Percentiles rank a stretch among this genome's conserved stretches.
Conservation (phyloP, 2,329 filamentous ascomycete species). For the Aspergillus sp. region DNA sequence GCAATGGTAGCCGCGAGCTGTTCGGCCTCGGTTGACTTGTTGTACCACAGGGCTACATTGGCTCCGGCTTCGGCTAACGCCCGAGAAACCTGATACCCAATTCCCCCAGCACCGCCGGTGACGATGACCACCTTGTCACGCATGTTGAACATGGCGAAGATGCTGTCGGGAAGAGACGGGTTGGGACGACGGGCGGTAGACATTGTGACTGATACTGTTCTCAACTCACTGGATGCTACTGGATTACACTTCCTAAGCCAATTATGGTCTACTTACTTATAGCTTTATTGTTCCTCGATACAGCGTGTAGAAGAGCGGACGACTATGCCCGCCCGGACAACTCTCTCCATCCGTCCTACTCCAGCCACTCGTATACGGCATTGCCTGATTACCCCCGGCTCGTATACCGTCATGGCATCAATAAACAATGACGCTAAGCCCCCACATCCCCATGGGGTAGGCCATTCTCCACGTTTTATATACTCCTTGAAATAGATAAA, state of each 20-base stretch:
- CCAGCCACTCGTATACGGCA: neutral
- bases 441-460: neutral
- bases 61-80: constrained; percentile 38
- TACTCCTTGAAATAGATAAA: neutral
- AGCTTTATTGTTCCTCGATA: neutral
- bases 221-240: no score
- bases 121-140: constrained; percentile 9
- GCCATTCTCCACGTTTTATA: neutral
- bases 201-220: neutral
- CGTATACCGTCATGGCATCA: neutral
- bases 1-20: constrained; percentile 14
- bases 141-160: constrained; percentile 11
- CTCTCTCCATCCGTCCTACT: neutral
- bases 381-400: neutral
- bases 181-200: constrained; percentile 8
- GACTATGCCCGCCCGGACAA: neutral
- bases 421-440: neutral
- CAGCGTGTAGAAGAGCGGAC: neutral
- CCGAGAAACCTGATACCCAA: constrained; percentile 35
- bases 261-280: neutral
- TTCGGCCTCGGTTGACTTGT: constrained; percentile 23
- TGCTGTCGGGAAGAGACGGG: constrained; percentile 8
- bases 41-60: constrained; percentile 30
- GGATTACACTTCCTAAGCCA: no score
- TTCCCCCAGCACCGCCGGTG: constrained; percentile 29